Percentiles rank a stretch among this genome's conserved stretches.
Conservation (phyloP, 805 yeast genomes). For the Candida xiaguanensis region DNA sequence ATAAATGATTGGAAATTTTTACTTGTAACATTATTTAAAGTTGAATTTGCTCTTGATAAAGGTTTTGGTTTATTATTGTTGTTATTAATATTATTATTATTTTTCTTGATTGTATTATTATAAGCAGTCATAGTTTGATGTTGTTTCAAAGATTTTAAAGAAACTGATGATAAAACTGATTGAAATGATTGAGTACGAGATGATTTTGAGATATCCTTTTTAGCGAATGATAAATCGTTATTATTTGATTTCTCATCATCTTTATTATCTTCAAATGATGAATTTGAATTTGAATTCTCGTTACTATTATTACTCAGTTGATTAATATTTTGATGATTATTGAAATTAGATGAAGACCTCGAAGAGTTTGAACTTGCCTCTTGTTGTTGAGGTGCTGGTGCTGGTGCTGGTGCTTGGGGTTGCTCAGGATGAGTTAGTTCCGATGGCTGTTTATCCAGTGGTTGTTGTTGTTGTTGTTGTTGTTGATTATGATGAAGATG, state of each 20-base stretch:
- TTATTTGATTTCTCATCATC: slow-evolving; percentile 1
- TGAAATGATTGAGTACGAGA: slow-evolving; percentile 41
- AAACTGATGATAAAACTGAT: slow-evolving; percentile 42
- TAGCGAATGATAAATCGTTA: slow-evolving; percentile 28
- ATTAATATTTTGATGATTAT: background rate
- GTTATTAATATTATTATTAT: slow-evolving; percentile 7
- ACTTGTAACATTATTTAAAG: slow-evolving; percentile 18
- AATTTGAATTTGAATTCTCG: slow-evolving; percentile 1
- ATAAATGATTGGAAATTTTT: slow-evolving; percentile 43
- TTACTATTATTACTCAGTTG: background rate
- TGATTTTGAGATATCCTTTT: slow-evolving; percentile 32
- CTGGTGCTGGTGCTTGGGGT: background rate
- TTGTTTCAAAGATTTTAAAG: slow-evolving; percentile 36
- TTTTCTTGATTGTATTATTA: slow-evolving; percentile 8
- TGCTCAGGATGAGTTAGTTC: too few species aligned
- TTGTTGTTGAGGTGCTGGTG: background rate
- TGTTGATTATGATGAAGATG: too few species aligned
- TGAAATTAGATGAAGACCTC: background rate
- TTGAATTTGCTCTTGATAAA: slow-evolving; percentile 15
- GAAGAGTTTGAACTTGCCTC: background rate
- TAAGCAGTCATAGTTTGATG: slow-evolving; percentile 13
- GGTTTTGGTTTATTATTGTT: slow-evolving; percentile 4
- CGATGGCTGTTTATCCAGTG: too few species aligned
- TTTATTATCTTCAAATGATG: slow-evolving; percentile 3
- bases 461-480: slow-evolving; percentile 1